Evolutionary conservation across 306 rosid genomes (phyloP).

Genomic region (Cicer yamashitae): DNA sequence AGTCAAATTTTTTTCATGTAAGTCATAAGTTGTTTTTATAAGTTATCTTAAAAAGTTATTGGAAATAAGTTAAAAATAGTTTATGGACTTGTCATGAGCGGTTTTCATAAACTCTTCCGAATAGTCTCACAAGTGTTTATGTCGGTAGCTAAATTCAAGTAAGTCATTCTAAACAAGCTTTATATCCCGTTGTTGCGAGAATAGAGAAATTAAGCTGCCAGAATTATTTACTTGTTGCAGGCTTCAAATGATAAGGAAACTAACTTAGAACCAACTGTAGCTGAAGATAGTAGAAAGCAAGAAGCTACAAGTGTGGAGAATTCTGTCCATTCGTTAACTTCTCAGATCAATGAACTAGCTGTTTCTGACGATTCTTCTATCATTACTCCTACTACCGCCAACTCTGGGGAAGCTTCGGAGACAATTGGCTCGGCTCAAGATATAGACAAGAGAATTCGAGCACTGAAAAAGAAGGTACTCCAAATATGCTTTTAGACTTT

Average conservation of each 20-base stretch:
- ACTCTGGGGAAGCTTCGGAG: constrained; percentile 57
- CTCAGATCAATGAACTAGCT: constrained; percentile 67
- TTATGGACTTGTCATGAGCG: too few species aligned
- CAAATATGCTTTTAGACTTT: constrained; percentile 21
- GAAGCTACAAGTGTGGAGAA: constrained; percentile 41
- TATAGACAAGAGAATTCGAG: constrained; percentile 79
- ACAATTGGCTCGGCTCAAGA: constrained; percentile 57
- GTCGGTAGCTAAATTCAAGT: too few species aligned
- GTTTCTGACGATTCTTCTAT: constrained; percentile 57
- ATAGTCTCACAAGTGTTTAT: too few species aligned
- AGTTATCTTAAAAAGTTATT: too few species aligned
- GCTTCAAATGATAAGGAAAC: constrained; percentile 76
- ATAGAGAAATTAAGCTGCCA: not conserved
- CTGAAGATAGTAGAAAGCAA: constrained; percentile 48
- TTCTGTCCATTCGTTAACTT: constrained; percentile 55
- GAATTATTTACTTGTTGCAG: constrained; percentile 53
- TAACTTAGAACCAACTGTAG: constrained; percentile 46
- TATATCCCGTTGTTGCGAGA: not conserved
- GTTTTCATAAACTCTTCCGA: too few species aligned
- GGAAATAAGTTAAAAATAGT: too few species aligned
- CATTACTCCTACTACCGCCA: constrained; percentile 56
- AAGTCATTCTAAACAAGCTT: too few species aligned
- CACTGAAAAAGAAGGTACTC: constrained; percentile 81
- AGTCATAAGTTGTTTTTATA: too few species aligned
- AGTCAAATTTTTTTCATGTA: too few species aligned